Conservation (phyloP, 2,329 filamentous ascomycete species). For the Fusarium sp. region DNA sequence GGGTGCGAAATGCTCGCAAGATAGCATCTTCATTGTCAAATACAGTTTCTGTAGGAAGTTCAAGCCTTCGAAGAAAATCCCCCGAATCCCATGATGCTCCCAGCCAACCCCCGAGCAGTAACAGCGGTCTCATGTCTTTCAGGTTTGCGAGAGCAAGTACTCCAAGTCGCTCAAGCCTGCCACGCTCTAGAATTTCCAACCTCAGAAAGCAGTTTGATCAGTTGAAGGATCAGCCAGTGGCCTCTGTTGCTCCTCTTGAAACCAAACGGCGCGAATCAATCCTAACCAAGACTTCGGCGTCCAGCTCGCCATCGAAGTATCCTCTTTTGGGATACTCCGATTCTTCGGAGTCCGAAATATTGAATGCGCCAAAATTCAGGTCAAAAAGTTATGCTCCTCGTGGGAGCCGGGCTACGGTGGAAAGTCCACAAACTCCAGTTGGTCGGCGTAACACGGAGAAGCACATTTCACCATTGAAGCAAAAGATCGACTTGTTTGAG, state of each 20-base stretch:
- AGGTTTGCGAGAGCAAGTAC: background rate
- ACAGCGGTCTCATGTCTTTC: conserved; percentile 4
- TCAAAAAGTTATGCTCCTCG: conserved; percentile 4
- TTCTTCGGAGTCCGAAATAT: background rate
- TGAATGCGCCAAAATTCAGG: background rate
- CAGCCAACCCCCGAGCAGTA: background rate
- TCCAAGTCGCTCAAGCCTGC: conserved; percentile 7
- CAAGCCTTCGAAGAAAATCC: background rate
- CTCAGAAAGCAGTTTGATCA: conserved; percentile 37
- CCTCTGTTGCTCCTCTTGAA: conserved; percentile 13
- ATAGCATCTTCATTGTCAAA: conserved; percentile 38
- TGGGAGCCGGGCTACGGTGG: background rate
- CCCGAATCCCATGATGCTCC: background rate
- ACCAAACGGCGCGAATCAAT: conserved; percentile 15
- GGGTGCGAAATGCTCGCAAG: conserved; percentile 37
- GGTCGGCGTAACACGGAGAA: conserved; percentile 8
- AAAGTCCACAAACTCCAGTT: background rate
- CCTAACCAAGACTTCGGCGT: background rate
- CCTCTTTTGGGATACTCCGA: conserved; percentile 12
- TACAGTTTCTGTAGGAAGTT: conserved; percentile 8
- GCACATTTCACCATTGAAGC: conserved; percentile 34
- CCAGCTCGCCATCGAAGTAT: background rate
- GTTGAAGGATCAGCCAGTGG: conserved; percentile 5
- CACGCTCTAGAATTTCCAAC: conserved; percentile 35
- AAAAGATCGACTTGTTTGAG: conserved; percentile 47